These are phyloP conservation scores for Endothia cerciana DNA, from an alignment of 2,329 filamentous ascomycete genomes.

Conservation along the genomic window DNA sequence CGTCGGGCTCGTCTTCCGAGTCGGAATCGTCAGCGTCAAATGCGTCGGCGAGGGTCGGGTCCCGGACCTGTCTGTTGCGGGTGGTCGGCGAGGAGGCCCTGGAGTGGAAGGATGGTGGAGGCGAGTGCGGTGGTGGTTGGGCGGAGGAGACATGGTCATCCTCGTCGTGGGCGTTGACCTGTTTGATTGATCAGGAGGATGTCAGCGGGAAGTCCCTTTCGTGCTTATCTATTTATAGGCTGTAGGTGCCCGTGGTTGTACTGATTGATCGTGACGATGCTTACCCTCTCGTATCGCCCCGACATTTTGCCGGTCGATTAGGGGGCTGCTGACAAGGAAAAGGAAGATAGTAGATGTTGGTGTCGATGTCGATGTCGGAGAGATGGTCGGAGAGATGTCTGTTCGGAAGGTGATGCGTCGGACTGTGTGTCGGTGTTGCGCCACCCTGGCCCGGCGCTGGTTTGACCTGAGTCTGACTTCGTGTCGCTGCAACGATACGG, in stretches of 20 bases:
- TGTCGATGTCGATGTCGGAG: not conserved
- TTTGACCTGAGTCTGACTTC: not conserved
- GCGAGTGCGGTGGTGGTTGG: conserved; percentile 58
- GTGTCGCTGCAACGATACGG: not conserved
- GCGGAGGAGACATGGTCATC: conserved; percentile 49
- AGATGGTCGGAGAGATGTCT: not conserved
- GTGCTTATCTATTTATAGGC: not conserved
- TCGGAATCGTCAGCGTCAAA: conserved; percentile 66
- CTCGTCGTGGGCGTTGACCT: conserved; percentile 64
- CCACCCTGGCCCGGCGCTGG: no score
- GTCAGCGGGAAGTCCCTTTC: conserved; percentile 9
- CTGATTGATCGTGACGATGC: conserved; percentile 29
- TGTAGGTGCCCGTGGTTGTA: not conserved
- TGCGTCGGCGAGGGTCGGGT: conserved; percentile 86
- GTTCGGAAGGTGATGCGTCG: not conserved
- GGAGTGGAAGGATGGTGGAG: conserved; percentile 86
- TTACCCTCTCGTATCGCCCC: conserved; percentile 62
- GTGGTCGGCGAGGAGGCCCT: conserved; percentile 71
- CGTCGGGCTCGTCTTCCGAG: conserved; percentile 65
- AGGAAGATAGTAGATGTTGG: not conserved
- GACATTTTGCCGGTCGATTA: conserved; percentile 48
- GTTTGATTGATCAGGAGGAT: conserved; percentile 15
- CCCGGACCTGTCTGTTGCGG: conserved; percentile 45
- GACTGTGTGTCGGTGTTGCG: not conserved
- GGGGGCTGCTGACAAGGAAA: not conserved